These are phyloP conservation scores for Apiospora saccharicola DNA, from an alignment of 2,329 filamentous ascomycete species.

Conservation along the genomic window DNA sequence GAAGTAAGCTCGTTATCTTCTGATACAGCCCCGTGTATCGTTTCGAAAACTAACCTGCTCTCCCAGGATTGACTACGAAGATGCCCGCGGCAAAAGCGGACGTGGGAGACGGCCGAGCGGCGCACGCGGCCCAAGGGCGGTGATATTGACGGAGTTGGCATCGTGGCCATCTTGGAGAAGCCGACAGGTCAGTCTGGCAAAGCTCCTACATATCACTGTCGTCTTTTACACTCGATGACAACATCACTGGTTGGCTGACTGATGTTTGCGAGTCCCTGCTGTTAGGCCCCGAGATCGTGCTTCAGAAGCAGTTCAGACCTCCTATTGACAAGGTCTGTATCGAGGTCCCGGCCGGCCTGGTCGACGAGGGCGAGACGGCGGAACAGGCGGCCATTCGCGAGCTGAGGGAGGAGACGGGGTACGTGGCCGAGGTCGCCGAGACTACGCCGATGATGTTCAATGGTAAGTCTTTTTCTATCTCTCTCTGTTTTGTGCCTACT, in stretches of 20 bases:
- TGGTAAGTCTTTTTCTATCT: conserved; percentile 25
- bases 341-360: conserved; percentile 70
- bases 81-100: conserved; percentile 65
- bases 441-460: conserved; percentile 50
- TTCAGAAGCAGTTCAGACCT: conserved; percentile 73
- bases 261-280: not conserved
- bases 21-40: not conserved
- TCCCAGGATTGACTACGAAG: conserved; percentile 67
- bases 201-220: too few species aligned
- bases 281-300: conserved; percentile 60
- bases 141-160: conserved; percentile 76
- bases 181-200: conserved; percentile 48
- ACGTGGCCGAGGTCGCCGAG: conserved; percentile 60
- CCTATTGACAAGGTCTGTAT: conserved; percentile 66
- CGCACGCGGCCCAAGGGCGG: conserved; percentile 67
- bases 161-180: conserved; percentile 72
- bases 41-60: not conserved
- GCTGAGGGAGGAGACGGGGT: conserved; percentile 72
- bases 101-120: conserved; percentile 79
- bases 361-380: conserved; percentile 68
- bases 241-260: not conserved
- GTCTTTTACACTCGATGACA: too few species aligned
- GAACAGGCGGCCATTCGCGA: conserved; percentile 70
- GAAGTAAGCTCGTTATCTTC: not conserved
- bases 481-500: not conserved